phyloP scores from a whole-genome alignment of 495 filamentous ascomycete genomes.

The Hypoxylon perforatum region DNA sequence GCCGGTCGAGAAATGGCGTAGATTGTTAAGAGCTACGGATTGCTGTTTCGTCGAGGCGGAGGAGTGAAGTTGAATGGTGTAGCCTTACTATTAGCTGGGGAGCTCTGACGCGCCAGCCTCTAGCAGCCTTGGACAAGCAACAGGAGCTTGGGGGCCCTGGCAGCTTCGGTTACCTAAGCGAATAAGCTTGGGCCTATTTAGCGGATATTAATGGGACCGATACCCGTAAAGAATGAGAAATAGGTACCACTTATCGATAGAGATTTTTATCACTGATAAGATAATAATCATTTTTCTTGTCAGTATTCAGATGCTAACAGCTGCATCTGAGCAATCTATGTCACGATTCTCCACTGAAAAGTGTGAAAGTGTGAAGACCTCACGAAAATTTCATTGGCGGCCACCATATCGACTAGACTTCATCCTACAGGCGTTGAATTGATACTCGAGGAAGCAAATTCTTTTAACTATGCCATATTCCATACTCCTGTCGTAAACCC shows the following conservation, averaged over 20 bases:
- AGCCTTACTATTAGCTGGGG: slow-evolving; percentile 35
- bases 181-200: slow-evolving; percentile 15
- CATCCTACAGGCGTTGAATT: slow-evolving; percentile 13
- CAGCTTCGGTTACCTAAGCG: not conserved
- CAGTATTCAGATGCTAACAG: slow-evolving; percentile 1
- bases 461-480: slow-evolving; percentile 19
- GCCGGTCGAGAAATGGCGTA: slow-evolving; percentile 1
- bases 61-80: slow-evolving; percentile 31
- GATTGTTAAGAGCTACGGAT: slow-evolving; percentile 9
- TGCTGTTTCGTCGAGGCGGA: slow-evolving; percentile 5
- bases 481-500: slow-evolving; percentile 9
- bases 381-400: slow-evolving; percentile 41
- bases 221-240: not conserved
- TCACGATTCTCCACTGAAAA: slow-evolving; percentile 35
- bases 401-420: slow-evolving; percentile 7
- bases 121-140: slow-evolving; percentile 27
- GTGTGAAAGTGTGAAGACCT: slow-evolving; percentile 32
- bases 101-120: slow-evolving; percentile 43
- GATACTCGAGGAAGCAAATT: slow-evolving; percentile 29
- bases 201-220: slow-evolving; percentile 35
- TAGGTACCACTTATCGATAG: not conserved
- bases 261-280: not conserved
- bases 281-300: not conserved
- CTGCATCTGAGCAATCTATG: slow-evolving; percentile 6
- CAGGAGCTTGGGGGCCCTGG: not conserved